Conservation (phyloP, 2,329 filamentous ascomycete genomes). For the Knoxdaviesia proteae region DNA sequence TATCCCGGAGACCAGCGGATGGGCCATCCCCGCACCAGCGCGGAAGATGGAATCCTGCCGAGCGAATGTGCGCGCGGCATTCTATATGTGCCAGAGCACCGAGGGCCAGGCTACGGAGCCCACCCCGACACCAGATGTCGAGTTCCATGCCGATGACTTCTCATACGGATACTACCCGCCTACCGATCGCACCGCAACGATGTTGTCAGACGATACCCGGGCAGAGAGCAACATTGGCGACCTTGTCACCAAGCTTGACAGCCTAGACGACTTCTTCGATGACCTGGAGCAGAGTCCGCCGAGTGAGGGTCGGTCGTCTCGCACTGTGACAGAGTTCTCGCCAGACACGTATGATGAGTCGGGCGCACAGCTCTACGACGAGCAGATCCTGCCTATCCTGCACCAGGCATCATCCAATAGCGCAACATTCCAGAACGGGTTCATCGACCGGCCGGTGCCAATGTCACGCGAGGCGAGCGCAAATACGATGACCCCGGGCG, state of each 20-base stretch:
- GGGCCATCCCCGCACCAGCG: slow-evolving; percentile 86
- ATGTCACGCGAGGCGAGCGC: slow-evolving; percentile 37
- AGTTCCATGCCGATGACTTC: slow-evolving; percentile 82
- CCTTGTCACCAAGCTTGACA: slow-evolving; percentile 60
- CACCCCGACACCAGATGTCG: slow-evolving; percentile 62
- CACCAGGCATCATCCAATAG: slow-evolving; percentile 67
- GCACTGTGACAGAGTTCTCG: slow-evolving; percentile 43
- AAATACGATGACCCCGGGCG: slow-evolving; percentile 42
- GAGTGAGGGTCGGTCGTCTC: slow-evolving; percentile 32
- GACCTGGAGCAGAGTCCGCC: slow-evolving; percentile 40
- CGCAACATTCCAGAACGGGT: slow-evolving; percentile 71
- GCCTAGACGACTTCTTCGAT: slow-evolving; percentile 65
- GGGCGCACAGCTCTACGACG: slow-evolving; percentile 71
- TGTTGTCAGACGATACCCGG: slow-evolving; percentile 70
- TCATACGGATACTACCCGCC: slow-evolving; percentile 57
- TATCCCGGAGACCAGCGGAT: slow-evolving; percentile 85
- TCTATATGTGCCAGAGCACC: slow-evolving; percentile 71
- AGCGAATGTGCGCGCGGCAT: slow-evolving; percentile 84
- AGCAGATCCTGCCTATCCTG: slow-evolving; percentile 76
- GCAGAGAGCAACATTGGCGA: slow-evolving; percentile 52
- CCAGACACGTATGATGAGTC: slow-evolving; percentile 43
- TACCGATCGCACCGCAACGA: slow-evolving; percentile 61
- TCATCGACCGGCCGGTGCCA: slow-evolving; percentile 49
- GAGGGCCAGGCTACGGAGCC: slow-evolving; percentile 36
- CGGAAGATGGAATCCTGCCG: slow-evolving; percentile 73